Base-by-base conservation (phyloP, 1,139 yeast genomes). In the Arxiozyma bovina region DNA sequence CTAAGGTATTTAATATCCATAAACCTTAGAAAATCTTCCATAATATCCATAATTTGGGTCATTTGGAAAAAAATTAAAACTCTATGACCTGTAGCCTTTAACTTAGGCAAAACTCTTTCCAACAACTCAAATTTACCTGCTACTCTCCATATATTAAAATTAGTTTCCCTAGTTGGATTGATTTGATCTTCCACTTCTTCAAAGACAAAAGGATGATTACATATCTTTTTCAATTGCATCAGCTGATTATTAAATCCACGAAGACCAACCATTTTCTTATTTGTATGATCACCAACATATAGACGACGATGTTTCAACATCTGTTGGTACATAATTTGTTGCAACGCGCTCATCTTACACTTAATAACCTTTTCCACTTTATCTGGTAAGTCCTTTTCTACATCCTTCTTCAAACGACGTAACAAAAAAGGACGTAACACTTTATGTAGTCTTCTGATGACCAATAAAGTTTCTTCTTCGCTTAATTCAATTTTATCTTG, bases 151-250 rank as follows among this genome's bases (percentile, higher is more conserved):
- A 86, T 84, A 57, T 78, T 73, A 61, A 83, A 86, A 63, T 85
- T 84, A 1, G 89, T 85, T 61, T 79, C 81, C 55, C 77, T 77
- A 0, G 79, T 72, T 21, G 98, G 96, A 67, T 91, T 89, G 52
- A 93, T 81, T 59, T 88, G 77, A 58, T 83, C 81, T 72, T 93
- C 99, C 50, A 93, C 96, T 62, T 90, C 98, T 67, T 88, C 96
- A 71, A 89, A 93, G 18, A 93, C 98, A 74, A 86, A 93, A 0
- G 99, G 99, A 75, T 93, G 99, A 69, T 93, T 93, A 75, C 98
- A 93, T 62, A 93, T 90, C 71, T 93, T 93, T 65, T 96, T 81
- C 71, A 93, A 77, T 72, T 93, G 99, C 99, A 93, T 93, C 55
- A 93, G 82, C 67, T 90, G 90, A 66, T 90, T 89, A 68, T 90